Percentiles rank a stretch among this genome's conserved stretches.
Evolutionary conservation across 2,329 filamentous ascomycete species (phyloP).

Genomic region (Calonectria multiphialidica): DNA sequence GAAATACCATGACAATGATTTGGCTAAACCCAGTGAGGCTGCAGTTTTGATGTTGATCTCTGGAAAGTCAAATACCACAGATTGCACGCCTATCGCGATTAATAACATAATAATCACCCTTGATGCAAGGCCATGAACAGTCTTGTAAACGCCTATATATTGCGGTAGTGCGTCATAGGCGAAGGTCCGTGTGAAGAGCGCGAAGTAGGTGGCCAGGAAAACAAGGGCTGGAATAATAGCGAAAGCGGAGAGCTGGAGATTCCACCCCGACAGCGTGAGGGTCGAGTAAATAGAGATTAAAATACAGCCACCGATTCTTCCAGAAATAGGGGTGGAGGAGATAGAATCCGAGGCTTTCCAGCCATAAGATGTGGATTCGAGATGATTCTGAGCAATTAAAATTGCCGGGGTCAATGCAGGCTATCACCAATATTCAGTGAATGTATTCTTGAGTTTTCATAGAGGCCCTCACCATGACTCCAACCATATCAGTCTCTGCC

Average conservation of each 20-base stretch:
- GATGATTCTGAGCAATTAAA: neutral
- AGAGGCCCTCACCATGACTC: neutral
- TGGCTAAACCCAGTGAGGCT: constrained; percentile 40
- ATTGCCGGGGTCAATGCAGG: neutral
- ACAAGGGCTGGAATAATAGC: neutral
- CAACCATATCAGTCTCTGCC: neutral
- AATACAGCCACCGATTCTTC: neutral
- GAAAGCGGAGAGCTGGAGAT: neutral
- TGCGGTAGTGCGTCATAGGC: neutral
- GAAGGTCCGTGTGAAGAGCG: neutral
- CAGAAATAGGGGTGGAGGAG: neutral
- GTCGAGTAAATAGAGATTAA: neutral
- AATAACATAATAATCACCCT: neutral
- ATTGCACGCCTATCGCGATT: neutral
- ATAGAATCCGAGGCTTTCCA: neutral
- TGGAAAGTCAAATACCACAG: neutral
- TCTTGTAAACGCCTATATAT: neutral
- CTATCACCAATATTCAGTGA: neutral
- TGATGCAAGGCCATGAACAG: neutral
- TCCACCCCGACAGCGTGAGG: neutral
- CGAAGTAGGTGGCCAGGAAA: neutral
- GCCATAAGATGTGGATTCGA: neutral
- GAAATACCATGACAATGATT: constrained; percentile 52
- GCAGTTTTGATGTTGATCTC: neutral
- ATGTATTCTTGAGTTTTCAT: neutral